phyloP scores from a whole-genome alignment of 768 basidiomycete genomes.

The Xerocomus potaroensis region DNA sequence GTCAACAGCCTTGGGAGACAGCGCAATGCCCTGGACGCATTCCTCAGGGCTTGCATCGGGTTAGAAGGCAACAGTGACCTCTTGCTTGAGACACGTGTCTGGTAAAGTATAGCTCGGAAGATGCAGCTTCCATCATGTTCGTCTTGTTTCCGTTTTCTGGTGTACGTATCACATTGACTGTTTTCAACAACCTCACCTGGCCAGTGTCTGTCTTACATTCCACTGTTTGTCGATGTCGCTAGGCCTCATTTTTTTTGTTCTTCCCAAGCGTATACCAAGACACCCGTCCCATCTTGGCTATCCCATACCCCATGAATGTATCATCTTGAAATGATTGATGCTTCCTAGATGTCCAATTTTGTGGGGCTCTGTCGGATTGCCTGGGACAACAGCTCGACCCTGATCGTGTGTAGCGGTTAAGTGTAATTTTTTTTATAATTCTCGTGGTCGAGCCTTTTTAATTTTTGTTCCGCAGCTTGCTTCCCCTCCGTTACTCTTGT shows the following conservation, averaged over 20 bases:
- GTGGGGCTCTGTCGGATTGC: too few species aligned
- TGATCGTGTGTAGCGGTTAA: too few species aligned
- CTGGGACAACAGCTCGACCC: too few species aligned
- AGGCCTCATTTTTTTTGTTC: not conserved
- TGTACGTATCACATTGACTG: not conserved
- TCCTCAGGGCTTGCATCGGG: conserved; percentile 93
- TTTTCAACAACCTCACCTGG: conserved; percentile 20
- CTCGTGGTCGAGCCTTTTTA: too few species aligned
- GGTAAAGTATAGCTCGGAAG: conserved; percentile 46
- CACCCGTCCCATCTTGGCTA: too few species aligned
- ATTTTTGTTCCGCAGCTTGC: too few species aligned
- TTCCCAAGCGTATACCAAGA: too few species aligned
- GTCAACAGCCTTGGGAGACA: conserved; percentile 95
- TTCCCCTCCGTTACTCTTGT: too few species aligned
- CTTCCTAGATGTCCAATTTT: too few species aligned
- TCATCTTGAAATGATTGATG: conserved; percentile 5
- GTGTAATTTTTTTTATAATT: too few species aligned
- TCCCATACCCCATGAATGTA: conserved; percentile 3
- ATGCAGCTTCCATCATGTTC: too few species aligned
- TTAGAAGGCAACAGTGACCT: conserved; percentile 81
- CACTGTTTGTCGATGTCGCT: conserved; percentile 9
- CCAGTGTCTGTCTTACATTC: conserved; percentile 7
- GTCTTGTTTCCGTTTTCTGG: too few species aligned
- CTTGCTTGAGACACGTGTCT: conserved; percentile 81
- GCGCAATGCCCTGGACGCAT: conserved; percentile 88